These are phyloP conservation scores for Pestalotiopsis sp. DNA, from an alignment of 2,329 filamentous ascomycete genomes.

Conservation along the genomic window DNA sequence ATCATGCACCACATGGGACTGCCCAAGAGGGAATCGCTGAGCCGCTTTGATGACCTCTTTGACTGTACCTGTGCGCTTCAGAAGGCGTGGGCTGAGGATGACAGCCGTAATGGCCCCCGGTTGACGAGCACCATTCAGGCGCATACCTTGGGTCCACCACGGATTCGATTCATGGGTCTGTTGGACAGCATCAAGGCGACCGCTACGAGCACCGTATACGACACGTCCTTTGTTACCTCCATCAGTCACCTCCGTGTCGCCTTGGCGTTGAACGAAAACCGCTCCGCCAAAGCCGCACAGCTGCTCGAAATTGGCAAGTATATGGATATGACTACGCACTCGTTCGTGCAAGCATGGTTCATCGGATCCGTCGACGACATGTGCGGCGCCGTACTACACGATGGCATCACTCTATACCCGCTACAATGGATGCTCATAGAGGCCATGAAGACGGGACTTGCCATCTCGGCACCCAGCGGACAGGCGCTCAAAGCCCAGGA, in stretches of 20 bases:
- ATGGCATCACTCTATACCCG: conserved; percentile 42
- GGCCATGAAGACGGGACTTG: conserved; percentile 30
- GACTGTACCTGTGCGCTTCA: conserved; percentile 18
- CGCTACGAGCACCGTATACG: conserved; percentile 27
- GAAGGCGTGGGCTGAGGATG: conserved; percentile 15
- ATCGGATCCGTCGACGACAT: conserved; percentile 39
- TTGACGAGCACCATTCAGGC: conserved; percentile 13
- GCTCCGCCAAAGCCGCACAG: conserved; percentile 29
- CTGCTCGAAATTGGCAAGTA: conserved; percentile 15
- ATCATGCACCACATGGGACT: conserved; percentile 37
- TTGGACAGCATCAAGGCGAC: conserved; percentile 38
- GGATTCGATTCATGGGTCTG: conserved; percentile 38
- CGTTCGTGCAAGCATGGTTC: conserved; percentile 41
- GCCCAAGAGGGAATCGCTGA: conserved; percentile 17
- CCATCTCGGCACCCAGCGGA: conserved; percentile 22
- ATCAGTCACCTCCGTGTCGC: conserved; percentile 39
- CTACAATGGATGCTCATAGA: conserved; percentile 45
- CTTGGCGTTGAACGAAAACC: conserved; percentile 40
- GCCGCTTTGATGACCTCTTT: conserved; percentile 19
- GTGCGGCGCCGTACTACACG: conserved; percentile 35
- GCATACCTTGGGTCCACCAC: conserved; percentile 26
- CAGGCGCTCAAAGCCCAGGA: conserved; percentile 19
- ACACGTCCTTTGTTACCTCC: conserved; percentile 29
- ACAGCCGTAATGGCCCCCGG: conserved; percentile 12
- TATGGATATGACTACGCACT: conserved; percentile 24